These are phyloP conservation scores for Penicillium crustosum DNA, from an alignment of 2,329 filamentous ascomycete genomes.

Conservation along the genomic window DNA sequence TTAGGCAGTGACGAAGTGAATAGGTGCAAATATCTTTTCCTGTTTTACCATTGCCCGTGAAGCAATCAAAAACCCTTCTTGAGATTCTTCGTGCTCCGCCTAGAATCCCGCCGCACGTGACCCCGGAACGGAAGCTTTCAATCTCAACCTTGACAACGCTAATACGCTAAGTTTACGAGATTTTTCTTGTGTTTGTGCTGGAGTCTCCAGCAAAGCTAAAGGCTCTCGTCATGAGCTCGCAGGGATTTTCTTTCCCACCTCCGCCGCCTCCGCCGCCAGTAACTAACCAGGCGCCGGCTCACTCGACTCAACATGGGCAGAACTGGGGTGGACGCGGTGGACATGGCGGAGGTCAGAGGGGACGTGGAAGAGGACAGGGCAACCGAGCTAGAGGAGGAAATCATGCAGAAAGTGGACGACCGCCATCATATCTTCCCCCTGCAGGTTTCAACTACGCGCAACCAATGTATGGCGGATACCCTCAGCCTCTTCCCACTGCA, in stretches of 20 bases:
- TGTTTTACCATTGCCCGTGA: background rate
- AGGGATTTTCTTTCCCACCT: conserved; percentile 49
- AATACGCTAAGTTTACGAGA: conserved; percentile 8
- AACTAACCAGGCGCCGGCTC: conserved; percentile 24
- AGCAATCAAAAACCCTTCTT: conserved; percentile 7
- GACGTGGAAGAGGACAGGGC: conserved; percentile 38
- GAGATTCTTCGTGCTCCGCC: conserved; percentile 3
- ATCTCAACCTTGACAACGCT: background rate
- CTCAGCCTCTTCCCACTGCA: conserved; percentile 28
- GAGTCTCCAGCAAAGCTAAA: conserved; percentile 26
- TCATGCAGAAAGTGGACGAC: conserved; percentile 16
- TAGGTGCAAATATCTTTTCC: background rate
- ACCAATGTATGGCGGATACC: conserved; percentile 33
- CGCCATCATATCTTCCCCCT: conserved; percentile 23
- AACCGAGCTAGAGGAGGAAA: conserved; percentile 30
- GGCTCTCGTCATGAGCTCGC: conserved; percentile 38
- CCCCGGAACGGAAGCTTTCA: conserved; percentile 1
- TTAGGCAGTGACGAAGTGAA: background rate
- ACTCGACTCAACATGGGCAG: conserved; percentile 31
- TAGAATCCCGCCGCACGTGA: conserved; percentile 5
- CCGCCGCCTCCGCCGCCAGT: conserved; percentile 40
- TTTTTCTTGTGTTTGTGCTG: conserved; percentile 28
- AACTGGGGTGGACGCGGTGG: conserved; percentile 30
- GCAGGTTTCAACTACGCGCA: conserved; percentile 30
- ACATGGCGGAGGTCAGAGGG: conserved; percentile 16